Base-by-base conservation (phyloP, 148 eudicot genomes). In the Amaranthus hypochondriacus region DNA sequence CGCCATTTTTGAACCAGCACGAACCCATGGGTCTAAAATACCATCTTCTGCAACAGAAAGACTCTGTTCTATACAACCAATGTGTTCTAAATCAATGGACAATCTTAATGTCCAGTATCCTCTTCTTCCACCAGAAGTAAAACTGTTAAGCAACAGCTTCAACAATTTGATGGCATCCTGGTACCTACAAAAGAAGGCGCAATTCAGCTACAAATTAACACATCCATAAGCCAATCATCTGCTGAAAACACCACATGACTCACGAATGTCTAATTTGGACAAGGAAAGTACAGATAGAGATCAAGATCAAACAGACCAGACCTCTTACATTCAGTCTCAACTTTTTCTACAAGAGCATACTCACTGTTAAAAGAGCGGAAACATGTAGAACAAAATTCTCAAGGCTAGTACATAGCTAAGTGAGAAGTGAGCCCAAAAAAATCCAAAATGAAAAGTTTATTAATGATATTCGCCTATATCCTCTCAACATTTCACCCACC, bases 61-160 rank as follows among this genome's bases (percentile, higher is more conserved):
- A 73, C 97, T 94, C 73, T 94, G 96, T 75, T 87, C 88, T 55
- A 83, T 69, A 69, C 78, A 85, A 11, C 93, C 93, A 68, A 88
- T 42, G 68, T 94, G 97, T 74, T 93, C 98, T 84, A 94, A 86
- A 85, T 94, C 93, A 58, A 88, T 73, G 52, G 98, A 94, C 63
- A 94, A 84, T 82, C 98, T 89, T 73, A 91, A 75, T 48, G 94
- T 89, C 98, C 98, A 94, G 81, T 94, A 91, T 73, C 98, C 98
- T 82, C 98, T 88, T 84, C 98, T 84, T 89, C 92, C 72, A 83
- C 85, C 93, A 54, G 81, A 79, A 59, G 81, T 72, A 78, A 85
- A 91, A 75, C 54, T 73, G 15, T 60, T 75, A 62, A 93, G 70
- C 72, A 93, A 80, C 60, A 77, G 79, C 82, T 81, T 94, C 66